These are phyloP conservation scores for Macrophomina pseudophaseolina DNA, from an alignment of 2,329 filamentous ascomycete genomes.

Conservation along the genomic window DNA sequence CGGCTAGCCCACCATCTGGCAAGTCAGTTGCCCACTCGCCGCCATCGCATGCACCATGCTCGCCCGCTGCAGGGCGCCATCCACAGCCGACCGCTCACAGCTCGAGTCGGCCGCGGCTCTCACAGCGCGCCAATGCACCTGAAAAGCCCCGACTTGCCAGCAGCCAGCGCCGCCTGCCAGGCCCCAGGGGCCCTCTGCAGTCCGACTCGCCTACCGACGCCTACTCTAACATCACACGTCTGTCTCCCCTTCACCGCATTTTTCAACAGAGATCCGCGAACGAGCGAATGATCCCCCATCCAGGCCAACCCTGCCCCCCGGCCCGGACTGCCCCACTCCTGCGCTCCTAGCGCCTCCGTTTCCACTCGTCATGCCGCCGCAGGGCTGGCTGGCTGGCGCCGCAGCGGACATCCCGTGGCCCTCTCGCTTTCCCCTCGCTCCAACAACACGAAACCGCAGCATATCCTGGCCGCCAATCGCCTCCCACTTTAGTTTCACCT, in stretches of 20 bases:
- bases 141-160: conserved; percentile 9
- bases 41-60: conserved; percentile 16
- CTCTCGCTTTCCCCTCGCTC: not conserved
- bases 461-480: not conserved
- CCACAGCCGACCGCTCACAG: conserved; percentile 14
- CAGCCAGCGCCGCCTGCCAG: not conserved
- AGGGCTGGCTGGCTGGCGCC: conserved; percentile 1
- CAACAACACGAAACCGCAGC: not conserved
- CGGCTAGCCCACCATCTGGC: too few relatives aligned
- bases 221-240: not conserved
- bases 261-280: conserved; percentile 4
- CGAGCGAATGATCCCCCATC: conserved; percentile 16
- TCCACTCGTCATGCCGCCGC: not conserved
- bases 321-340: conserved; percentile 3
- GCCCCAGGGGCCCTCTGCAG: not conserved
- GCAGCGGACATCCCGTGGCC: not conserved
- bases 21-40: not conserved
- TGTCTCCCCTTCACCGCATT: conserved; percentile 10
- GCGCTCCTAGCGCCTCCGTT: not conserved
- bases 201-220: conserved; percentile 11
- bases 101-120: conserved; percentile 13
- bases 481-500: not conserved
- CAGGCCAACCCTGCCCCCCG: conserved; percentile 13
- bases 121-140: not conserved
- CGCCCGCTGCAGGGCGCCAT: conserved; percentile 9